phyloP scores from a whole-genome alignment of 306 rosid species.

The Neltuma alba region DNA sequence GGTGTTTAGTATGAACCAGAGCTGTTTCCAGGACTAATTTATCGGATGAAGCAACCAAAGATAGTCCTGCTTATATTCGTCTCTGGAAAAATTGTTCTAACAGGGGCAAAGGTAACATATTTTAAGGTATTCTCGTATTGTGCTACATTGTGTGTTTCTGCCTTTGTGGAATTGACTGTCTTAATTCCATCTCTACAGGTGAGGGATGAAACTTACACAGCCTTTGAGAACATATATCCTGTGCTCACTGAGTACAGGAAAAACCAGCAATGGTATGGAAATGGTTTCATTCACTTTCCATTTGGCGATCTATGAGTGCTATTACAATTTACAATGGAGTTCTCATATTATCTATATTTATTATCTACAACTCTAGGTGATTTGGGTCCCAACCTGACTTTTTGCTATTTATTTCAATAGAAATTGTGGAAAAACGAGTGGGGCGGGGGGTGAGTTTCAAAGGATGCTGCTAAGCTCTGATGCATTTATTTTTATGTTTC shows the following conservation, averaged over 20 bases:
- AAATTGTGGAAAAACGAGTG: not conserved
- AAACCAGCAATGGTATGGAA: conserved; percentile 79
- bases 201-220: conserved; percentile 89
- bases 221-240: conserved; percentile 94
- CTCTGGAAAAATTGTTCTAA: conserved; percentile 93
- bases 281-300: not conserved
- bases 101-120: conserved; percentile 90
- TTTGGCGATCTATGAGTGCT: not conserved
- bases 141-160: not conserved
- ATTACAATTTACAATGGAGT: not conserved
- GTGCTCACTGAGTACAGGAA: conserved; percentile 95
- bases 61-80: conserved; percentile 93
- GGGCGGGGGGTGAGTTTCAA: not conserved
- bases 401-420: not conserved
- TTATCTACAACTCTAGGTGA: not conserved
- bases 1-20: conserved; percentile 88
- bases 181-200: conserved; percentile 49
- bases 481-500: conserved; percentile 1
- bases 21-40: conserved; percentile 93
- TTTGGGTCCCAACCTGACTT: not conserved
- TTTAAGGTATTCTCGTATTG: not conserved
- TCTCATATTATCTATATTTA: not conserved
- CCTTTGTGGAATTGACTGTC: not conserved
- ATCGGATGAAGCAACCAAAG: conserved; percentile 96
- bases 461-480: conserved; percentile 1